Evolutionary conservation across 345 rosid species (phyloP), one percentile per base, ranked within the genome.

Genomic region (Melaleuca alternifolia): DNA sequence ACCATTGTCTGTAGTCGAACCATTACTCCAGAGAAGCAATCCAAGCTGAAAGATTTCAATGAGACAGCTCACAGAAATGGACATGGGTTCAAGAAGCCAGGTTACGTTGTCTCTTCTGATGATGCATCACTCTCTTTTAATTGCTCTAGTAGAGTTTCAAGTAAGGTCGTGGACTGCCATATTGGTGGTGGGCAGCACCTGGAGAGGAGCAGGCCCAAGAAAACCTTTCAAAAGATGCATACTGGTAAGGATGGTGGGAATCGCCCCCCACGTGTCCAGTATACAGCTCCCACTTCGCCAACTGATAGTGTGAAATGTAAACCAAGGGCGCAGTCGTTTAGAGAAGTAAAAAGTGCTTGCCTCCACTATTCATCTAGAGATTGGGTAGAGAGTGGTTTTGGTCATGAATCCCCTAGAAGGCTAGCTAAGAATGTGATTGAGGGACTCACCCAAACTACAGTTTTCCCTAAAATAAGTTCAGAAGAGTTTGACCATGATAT

Each of bases 111-210:
- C 87, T 90, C 93, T 52, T 91, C 84, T 84, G 91, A 85, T 79
- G 94, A 93, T 91, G 93, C 93, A 50, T 94, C 97, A 5, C 92
- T 89, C 89, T 95, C 99, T 21, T 92, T 98, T 28, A 88, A 92
- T 86, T 89, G 87, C 89, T 94, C 98, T 44, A 95, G 98, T 89
- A 95, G 91, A 84, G 91, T 92, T 88, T 96, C 99, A 48, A 95
- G 91, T 87, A 94, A 92, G 91, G 93, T 97, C 77, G 89, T 96
- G 90, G 99, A 98, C 87, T 96, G 97, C 59, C 96, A 93, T 90
- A 96, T 97, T 57, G 99, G 94, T 91, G 99, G 98, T 59, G 99
- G 96, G 89, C 96, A 96, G 90, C 92, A 92, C 85, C 91, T 89
- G 79, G 98, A 93, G 87, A 93, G 89, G 57, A 92, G 90, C 86